Conservation (phyloP, 2,329 filamentous ascomycete genomes). For the Shiraia sp. region DNA sequence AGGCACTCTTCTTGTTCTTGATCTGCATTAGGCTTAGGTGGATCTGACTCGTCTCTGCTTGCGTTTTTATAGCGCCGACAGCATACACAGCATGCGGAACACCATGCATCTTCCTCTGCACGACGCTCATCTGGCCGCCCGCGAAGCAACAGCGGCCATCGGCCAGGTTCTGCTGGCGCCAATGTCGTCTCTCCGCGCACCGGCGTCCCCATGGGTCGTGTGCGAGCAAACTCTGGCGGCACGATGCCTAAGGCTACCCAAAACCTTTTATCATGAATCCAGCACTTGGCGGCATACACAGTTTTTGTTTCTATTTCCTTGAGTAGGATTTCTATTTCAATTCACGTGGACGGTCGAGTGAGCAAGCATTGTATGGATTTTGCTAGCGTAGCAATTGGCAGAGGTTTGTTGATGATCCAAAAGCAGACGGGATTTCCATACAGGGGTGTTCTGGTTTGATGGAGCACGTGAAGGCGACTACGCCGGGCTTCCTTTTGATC, state of each 20-base stretch:
- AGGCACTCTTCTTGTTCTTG: slow-evolving; percentile 37
- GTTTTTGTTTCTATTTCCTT: slow-evolving; percentile 4
- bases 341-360: background rate
- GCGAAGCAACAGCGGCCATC: slow-evolving; percentile 44
- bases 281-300: slow-evolving; percentile 5
- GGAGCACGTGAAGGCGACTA: slow-evolving; percentile 1
- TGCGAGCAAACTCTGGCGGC: slow-evolving; percentile 37
- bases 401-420: slow-evolving; percentile 4
- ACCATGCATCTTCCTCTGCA: slow-evolving; percentile 33
- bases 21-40: slow-evolving; percentile 42
- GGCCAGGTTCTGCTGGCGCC: slow-evolving; percentile 40
- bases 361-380: background rate
- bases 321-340: slow-evolving; percentile 1
- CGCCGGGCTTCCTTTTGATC: slow-evolving; percentile 11
- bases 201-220: slow-evolving; percentile 26
- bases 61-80: slow-evolving; percentile 44
- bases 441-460: slow-evolving; percentile 6
- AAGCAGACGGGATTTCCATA: slow-evolving; percentile 6
- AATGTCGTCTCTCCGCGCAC: slow-evolving; percentile 27
- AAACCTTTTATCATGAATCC: slow-evolving; percentile 3
- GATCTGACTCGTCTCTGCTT: slow-evolving; percentile 47
- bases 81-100: slow-evolving; percentile 42
- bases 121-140: slow-evolving; percentile 41
- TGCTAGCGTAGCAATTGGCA: slow-evolving; percentile 2
- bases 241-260: slow-evolving; percentile 30